Conservation (phyloP, 306 rosid species). For the Prunus campanulata region DNA sequence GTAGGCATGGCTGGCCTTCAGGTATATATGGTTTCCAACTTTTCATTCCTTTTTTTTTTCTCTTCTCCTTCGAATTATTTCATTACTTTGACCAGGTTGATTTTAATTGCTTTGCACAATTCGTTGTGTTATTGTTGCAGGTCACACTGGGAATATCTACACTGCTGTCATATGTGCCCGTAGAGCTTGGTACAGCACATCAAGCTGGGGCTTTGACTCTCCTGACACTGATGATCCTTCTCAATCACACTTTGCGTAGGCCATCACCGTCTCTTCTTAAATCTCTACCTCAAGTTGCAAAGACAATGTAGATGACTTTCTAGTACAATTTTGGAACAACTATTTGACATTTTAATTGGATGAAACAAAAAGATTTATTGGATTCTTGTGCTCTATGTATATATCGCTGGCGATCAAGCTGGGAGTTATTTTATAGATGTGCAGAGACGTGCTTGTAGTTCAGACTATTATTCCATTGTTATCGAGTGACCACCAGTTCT, state of each 20-base stretch:
- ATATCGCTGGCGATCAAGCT: no score
- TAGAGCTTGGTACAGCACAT: conserved; percentile 82
- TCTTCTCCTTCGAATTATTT: background rate
- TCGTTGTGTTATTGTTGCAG: background rate
- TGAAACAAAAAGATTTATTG: background rate
- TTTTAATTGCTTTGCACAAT: background rate
- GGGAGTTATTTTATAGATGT: no score
- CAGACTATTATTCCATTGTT: no score
- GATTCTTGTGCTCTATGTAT: background rate
- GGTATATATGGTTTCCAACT: conserved; percentile 34
- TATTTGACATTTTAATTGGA: background rate
- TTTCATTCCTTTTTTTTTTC: background rate
- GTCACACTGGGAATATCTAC: conserved; percentile 45
- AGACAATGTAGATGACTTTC: conserved; percentile 30
- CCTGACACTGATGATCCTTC: conserved; percentile 58
- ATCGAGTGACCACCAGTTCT: no score
- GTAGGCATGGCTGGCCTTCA: conserved; percentile 83
- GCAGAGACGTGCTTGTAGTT: no score
- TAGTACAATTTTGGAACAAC: background rate
- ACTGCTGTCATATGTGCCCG: conserved; percentile 83
- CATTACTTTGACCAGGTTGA: background rate
- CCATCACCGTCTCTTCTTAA: conserved; percentile 65
- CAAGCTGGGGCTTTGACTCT: conserved; percentile 91
- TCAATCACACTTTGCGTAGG: conserved; percentile 68
- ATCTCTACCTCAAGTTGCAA: conserved; percentile 66